These are phyloP conservation scores for Leishmania guyanensis DNA, from an alignment of 208 protist genomes.

Conservation along the genomic window DNA sequence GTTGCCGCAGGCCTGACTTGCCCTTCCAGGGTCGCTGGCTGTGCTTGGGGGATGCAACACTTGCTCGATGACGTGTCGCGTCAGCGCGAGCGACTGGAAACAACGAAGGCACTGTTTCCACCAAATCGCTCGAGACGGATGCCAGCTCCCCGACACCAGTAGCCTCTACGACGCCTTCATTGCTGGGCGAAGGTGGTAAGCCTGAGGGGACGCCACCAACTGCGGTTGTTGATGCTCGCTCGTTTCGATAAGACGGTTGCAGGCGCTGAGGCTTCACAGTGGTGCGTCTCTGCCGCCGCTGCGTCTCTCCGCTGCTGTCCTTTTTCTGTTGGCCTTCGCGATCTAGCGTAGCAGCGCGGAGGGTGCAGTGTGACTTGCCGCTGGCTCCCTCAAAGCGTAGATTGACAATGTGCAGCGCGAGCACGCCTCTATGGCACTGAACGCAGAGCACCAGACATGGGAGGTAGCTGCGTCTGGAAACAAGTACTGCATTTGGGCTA, in stretches of 20 bases:
- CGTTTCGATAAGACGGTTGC: background rate
- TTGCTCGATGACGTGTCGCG: background rate
- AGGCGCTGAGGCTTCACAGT: background rate
- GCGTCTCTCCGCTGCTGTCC: background rate
- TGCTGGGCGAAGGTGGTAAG: background rate
- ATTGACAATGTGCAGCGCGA: conserved; percentile 8
- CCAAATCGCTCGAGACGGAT: background rate
- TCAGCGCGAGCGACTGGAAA: background rate
- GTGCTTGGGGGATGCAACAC: background rate
- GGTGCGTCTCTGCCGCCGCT: background rate
- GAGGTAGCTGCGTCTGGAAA: background rate
- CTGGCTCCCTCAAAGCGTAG: background rate
- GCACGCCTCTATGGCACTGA: conserved; percentile 1
- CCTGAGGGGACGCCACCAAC: background rate
- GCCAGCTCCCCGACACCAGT: background rate
- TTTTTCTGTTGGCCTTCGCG: background rate
- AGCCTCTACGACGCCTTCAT: background rate
- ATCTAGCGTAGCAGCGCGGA: background rate
- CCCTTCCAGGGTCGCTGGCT: background rate
- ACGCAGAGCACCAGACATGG: conserved; percentile 6
- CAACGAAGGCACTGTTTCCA: background rate
- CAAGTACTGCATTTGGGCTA: background rate
- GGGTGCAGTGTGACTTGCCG: background rate
- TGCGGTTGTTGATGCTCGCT: background rate
- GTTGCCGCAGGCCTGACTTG: too few relatives aligned